phyloP scores from a whole-genome alignment of 2,329 filamentous ascomycete species.

The Neopestalotiopsis sp. region DNA sequence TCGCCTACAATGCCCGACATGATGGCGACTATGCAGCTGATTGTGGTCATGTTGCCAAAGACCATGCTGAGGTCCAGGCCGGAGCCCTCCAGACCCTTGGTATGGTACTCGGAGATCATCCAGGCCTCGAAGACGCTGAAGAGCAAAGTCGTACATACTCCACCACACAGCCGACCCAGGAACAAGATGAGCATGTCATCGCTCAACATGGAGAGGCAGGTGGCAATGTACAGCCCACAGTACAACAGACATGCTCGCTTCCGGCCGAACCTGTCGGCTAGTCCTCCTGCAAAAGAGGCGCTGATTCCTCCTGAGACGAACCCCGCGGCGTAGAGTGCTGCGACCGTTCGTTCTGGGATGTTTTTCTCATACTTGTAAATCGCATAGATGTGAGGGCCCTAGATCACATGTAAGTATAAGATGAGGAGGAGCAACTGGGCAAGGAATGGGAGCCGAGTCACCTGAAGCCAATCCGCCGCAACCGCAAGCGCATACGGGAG shows the following conservation, averaged over 20 bases:
- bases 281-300: slow-evolving; percentile 43
- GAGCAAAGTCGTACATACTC: slow-evolving; percentile 60
- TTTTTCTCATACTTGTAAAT: slow-evolving; percentile 34
- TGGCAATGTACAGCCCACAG: slow-evolving; percentile 56
- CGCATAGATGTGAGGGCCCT: slow-evolving; percentile 25
- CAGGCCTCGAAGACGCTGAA: slow-evolving; percentile 65
- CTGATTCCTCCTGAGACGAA: slow-evolving; percentile 55
- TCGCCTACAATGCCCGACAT: slow-evolving; percentile 57
- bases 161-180: slow-evolving; percentile 57
- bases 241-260: slow-evolving; percentile 57
- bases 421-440: background rate
- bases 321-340: slow-evolving; percentile 50
- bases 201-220: slow-evolving; percentile 57
- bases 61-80: slow-evolving; percentile 42
- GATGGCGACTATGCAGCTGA: slow-evolving; percentile 62
- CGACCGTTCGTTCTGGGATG: slow-evolving; percentile 27
- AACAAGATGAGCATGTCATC: slow-evolving; percentile 50
- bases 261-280: slow-evolving; percentile 52
- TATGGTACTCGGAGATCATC: slow-evolving; percentile 61
- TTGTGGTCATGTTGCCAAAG: slow-evolving; percentile 56
- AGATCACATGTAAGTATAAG: slow-evolving; percentile 5
- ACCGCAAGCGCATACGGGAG: slow-evolving; percentile 43
- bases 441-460: slow-evolving; percentile 19
- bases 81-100: slow-evolving; percentile 46
- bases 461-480: slow-evolving; percentile 53